Conservation (phyloP, 352 stramenopile species). For the Globisporangium camurandrum region DNA sequence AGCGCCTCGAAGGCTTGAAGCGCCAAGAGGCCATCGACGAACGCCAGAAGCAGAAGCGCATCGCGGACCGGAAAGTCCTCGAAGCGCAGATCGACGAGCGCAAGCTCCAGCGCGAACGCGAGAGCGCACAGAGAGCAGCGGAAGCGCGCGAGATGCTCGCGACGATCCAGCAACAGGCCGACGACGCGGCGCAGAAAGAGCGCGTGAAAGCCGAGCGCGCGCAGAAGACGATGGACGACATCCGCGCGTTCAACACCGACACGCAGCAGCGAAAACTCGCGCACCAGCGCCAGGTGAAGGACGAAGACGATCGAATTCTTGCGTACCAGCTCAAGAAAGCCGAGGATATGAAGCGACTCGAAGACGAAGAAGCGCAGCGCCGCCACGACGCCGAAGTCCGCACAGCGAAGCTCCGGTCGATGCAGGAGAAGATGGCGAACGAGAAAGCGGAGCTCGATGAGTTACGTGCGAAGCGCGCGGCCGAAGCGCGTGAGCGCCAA, state of each 20-base stretch:
- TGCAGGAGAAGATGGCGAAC: slow-evolving; percentile 85
- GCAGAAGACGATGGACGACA: slow-evolving; percentile 59
- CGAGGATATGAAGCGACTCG: slow-evolving; percentile 46
- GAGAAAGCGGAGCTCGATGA: slow-evolving; percentile 89
- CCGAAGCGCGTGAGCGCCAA: slow-evolving; percentile 84
- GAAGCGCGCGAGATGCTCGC: slow-evolving; percentile 88
- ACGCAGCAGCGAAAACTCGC: slow-evolving; percentile 34
- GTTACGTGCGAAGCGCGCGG: slow-evolving; percentile 84
- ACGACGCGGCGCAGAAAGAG: slow-evolving; percentile 74
- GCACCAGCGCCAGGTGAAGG: slow-evolving; percentile 72
- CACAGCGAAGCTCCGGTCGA: slow-evolving; percentile 64
- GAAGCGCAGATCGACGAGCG: slow-evolving; percentile 80
- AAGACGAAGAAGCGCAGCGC: slow-evolving; percentile 60
- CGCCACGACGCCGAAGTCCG: slow-evolving; percentile 67
- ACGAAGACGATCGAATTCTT: slow-evolving; percentile 62
- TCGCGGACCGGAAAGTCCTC: slow-evolving; percentile 81
- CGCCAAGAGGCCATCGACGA: slow-evolving; percentile 86
- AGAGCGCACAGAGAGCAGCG: slow-evolving; percentile 35
- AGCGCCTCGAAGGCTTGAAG: slow-evolving; percentile 89
- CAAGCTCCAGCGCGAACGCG: slow-evolving; percentile 33
- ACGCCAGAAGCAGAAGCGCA: slow-evolving; percentile 80
- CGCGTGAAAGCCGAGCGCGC: slow-evolving; percentile 43
- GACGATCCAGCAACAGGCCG: slow-evolving; percentile 69
- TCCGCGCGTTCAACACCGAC: slow-evolving; percentile 63
- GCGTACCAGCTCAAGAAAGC: slow-evolving; percentile 72